Percentiles rank a stretch among this genome's conserved stretches.
phyloP scores from a whole-genome alignment of 1,284 basidiomycete species.

The Marasmius tenuissimus region DNA sequence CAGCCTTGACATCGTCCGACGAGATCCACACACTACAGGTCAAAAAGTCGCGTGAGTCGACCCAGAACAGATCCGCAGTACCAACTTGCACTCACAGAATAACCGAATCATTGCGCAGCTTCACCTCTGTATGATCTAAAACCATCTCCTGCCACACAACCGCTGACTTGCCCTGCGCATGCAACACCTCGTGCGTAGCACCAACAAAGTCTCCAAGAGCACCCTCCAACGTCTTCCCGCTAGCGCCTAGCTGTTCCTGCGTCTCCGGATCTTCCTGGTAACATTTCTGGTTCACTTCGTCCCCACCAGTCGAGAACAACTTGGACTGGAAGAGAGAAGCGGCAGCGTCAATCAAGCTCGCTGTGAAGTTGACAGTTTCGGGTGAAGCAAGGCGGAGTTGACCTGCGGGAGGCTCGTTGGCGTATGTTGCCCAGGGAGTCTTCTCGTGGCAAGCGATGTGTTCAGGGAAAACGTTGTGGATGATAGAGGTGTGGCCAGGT shows the following conservation, averaged over 20 bases:
- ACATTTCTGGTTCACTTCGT: conserved; percentile 77
- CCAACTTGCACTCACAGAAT: conserved; percentile 49
- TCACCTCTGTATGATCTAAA: conserved; percentile 60
- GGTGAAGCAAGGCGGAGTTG: conserved; percentile 71
- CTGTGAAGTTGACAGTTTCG: conserved; percentile 43
- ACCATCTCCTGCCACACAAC: conserved; percentile 68
- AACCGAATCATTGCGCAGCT: conserved; percentile 65
- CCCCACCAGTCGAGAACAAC: conserved; percentile 80
- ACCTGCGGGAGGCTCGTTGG: conserved; percentile 79
- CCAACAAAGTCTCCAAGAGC: conserved; percentile 46
- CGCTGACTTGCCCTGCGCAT: conserved; percentile 37
- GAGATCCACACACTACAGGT: conserved; percentile 68
- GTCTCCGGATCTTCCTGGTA: conserved; percentile 65
- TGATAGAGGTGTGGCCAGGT: conserved; percentile 77
- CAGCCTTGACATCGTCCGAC: conserved; percentile 54
- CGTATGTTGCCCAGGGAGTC: conserved; percentile 63
- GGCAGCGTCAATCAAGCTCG: conserved; percentile 38
- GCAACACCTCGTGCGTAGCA: conserved; percentile 33
- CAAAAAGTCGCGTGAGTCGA: background rate
- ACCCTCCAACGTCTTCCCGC: conserved; percentile 57
- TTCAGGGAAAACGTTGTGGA: conserved; percentile 68
- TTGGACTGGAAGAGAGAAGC: conserved; percentile 49
- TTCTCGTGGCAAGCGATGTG: conserved; percentile 70
- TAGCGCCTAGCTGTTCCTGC: conserved; percentile 45
- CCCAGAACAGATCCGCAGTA: background rate